Evolutionary conservation across 2,329 filamentous ascomycete genomes (phyloP).

Genomic region (Diplodia corticola): DNA sequence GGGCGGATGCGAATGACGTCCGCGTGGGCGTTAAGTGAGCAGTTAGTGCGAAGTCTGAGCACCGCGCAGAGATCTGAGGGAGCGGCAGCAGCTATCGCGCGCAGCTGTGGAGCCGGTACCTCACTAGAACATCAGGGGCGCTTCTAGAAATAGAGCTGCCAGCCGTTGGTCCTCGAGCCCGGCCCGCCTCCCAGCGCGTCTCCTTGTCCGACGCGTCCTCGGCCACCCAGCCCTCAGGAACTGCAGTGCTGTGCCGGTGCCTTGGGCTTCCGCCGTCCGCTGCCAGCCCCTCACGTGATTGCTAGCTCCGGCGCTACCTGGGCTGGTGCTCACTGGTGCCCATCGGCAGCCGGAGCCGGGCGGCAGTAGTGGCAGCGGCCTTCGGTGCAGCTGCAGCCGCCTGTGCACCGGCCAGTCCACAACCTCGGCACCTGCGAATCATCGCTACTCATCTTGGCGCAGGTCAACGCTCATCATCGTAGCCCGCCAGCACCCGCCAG

Average conservation of each 20-base stretch:
- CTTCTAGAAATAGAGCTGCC: constrained; percentile 16
- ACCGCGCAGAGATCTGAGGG: constrained; percentile 10
- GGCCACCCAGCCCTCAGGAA: background rate
- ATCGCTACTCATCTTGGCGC: background rate
- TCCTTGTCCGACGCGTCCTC: background rate
- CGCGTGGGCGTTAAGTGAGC: background rate
- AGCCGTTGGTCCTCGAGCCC: background rate
- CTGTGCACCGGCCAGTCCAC: background rate
- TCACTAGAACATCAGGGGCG: constrained; percentile 20
- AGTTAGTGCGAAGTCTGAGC: constrained; percentile 15
- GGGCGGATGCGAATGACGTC: constrained; percentile 13
- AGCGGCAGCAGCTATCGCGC: constrained; percentile 1
- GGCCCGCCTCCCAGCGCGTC: background rate
- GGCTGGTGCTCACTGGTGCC: too few relatives aligned
- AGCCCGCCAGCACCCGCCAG: background rate
- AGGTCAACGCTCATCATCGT: background rate
- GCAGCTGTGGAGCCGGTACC: constrained; percentile 16
- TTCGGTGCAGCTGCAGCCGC: background rate
- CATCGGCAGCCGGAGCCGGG: background rate
- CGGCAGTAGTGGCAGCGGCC: background rate
- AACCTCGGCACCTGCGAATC: constrained; percentile 12
- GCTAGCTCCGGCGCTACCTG: too few relatives aligned
- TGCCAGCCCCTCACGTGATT: background rate
- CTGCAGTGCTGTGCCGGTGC: background rate
- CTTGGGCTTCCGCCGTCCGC: constrained; percentile 4